Evolutionary conservation across 176 grass and related monocot species (phyloP).

Genomic region (Triticum turgidum): DNA sequence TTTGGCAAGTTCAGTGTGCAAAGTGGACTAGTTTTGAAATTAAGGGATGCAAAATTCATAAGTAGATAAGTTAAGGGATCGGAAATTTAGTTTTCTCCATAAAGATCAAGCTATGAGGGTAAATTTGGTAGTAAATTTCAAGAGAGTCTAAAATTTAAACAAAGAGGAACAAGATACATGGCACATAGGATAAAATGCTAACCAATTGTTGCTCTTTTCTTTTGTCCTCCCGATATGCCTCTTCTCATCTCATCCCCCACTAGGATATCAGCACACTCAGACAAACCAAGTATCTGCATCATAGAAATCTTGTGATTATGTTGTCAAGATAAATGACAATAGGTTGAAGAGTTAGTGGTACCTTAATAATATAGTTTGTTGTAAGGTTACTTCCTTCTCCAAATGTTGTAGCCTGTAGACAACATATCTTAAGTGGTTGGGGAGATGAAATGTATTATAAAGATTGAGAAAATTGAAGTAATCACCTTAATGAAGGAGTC

Average conservation of each 20-base stretch:
- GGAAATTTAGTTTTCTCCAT: too few relatives aligned
- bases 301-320: not conserved
- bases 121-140: too few relatives aligned
- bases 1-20: too few relatives aligned
- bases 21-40: too few relatives aligned
- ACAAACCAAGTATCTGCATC: conserved; percentile 45
- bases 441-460: not conserved
- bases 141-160: too few relatives aligned
- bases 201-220: conserved; percentile 51
- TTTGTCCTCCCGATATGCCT: conserved; percentile 52
- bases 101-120: too few relatives aligned
- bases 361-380: conserved; percentile 22
- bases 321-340: not conserved
- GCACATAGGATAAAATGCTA: not conserved
- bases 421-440: not conserved
- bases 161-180: too few relatives aligned
- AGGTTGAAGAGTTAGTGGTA: not conserved
- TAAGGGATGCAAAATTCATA: too few relatives aligned
- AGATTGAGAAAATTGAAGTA: not conserved
- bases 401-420: conserved; percentile 31
- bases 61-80: too few relatives aligned
- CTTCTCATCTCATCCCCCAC: conserved; percentile 47
- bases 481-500: conserved; percentile 53
- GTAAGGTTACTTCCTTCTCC: not conserved
- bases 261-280: conserved; percentile 39